Base-by-base conservation (phyloP, 257 asterid species). In the Solanum arcanum region DNA sequence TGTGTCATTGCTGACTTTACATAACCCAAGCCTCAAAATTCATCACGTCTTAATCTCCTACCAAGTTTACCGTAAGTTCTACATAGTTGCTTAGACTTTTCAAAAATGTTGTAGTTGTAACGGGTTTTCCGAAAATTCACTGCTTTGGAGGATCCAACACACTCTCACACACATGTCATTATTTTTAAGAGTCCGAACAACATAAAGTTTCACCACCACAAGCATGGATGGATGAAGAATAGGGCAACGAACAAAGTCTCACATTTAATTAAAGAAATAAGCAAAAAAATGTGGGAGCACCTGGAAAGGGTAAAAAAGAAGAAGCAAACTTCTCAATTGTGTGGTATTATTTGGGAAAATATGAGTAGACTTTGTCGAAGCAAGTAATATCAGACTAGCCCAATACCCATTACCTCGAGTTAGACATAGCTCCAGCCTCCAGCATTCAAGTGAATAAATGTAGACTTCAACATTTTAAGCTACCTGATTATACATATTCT, bases 91-190 rank as follows among this genome's bases (percentile, higher is more conserved):
- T 62, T n/a, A 2, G 16, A 62, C 16, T n/a, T 60, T 62, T 5
- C 9, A 25, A 64, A n/a, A 12, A 64, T 64, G 6, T 25, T 33
- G 0, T 5, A 5, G 5, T 62, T 10, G 70, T 23, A 62, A 23
- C 1, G 16, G 13, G 12, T n/a, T 0, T 11, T 64, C 0, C 16
- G 0, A 64, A 64, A 64, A 64, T 64, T 0, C 5, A 12, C 5
- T 64, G 15, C 4, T 64, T 64, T 64, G 4, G 1, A 5, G 9
- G 18, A n/a, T n/a, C 9, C 11, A 6, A 64, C 8, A 64, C 18
- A 62, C 31, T 12, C 4, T 4, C 0, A 46, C 16, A 46, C 6
- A 52, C 18, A 2, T 49, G 7, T 49, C 3, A 4, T 0, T 23
- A 60, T 12, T 64, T 64, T 25, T 13, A 64, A 64, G 25, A 25